These are phyloP conservation scores for Myxozyma nipponensis DNA, from an alignment of 805 yeast species.

Conservation along the genomic window DNA sequence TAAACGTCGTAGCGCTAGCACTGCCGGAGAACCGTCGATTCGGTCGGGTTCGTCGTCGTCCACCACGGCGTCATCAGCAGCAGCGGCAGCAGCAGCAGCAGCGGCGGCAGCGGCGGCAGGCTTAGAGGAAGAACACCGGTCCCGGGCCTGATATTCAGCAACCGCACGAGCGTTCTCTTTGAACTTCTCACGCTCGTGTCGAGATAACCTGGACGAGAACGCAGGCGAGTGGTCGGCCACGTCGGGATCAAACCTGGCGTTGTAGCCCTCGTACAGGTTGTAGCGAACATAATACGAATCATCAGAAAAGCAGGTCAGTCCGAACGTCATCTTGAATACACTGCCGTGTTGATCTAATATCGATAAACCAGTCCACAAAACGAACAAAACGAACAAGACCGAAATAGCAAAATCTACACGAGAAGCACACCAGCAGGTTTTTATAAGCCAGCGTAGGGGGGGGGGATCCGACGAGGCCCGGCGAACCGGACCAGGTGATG, in stretches of 20 bases:
- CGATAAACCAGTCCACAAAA: too few species aligned
- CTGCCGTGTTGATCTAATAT: neutral
- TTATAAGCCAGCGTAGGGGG: too few species aligned
- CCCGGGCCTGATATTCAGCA: neutral
- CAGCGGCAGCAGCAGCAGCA: slow-evolving; percentile 1
- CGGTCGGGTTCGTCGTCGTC: neutral
- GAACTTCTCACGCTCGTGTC: neutral
- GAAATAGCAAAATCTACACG: too few species aligned
- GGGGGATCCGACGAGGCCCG: too few species aligned
- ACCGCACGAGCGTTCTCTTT: slow-evolving; percentile 4
- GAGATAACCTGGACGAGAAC: neutral
- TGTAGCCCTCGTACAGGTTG: slow-evolving; percentile 12
- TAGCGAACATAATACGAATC: slow-evolving; percentile 15
- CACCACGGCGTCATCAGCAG: neutral
- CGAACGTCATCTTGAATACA: slow-evolving; percentile 17
- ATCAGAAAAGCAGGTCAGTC: slow-evolving; percentile 14
- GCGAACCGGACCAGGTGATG: too few species aligned
- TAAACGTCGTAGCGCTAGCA: neutral
- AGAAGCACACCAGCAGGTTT: too few species aligned
- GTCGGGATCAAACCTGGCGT: neutral
- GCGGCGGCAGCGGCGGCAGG: neutral
- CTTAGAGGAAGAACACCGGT: neutral
- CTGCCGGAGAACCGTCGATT: neutral
- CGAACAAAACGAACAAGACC: too few species aligned
- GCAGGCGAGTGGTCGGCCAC: neutral